phyloP scores from a whole-genome alignment of 169 alveolate species.

The Eimeria brunetti region DNA sequence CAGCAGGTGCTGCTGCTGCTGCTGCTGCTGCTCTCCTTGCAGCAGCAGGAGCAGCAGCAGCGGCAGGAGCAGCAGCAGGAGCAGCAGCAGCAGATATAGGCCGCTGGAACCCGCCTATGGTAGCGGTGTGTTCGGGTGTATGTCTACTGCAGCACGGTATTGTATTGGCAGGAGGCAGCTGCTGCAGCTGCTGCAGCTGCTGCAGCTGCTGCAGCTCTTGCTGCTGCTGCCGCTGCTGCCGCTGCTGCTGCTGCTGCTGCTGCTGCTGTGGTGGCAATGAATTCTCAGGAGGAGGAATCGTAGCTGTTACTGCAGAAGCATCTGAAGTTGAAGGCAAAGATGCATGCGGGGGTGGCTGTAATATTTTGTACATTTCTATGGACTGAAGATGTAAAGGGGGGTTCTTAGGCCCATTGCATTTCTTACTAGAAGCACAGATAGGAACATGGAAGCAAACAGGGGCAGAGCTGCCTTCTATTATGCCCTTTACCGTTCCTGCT shows the following conservation, averaged over 20 bases:
- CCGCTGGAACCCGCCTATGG: background rate
- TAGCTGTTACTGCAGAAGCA: too few species aligned
- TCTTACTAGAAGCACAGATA: background rate
- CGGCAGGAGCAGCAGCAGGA: background rate
- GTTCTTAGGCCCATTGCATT: background rate
- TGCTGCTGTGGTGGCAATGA: too few species aligned
- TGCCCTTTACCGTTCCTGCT: slow-evolving; percentile 3
- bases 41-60: background rate
- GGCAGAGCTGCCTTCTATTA: slow-evolving; percentile 1
- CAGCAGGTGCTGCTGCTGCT: background rate
- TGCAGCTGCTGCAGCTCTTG: background rate
- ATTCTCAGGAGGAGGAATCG: too few species aligned
- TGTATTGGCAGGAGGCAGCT: background rate
- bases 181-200: background rate
- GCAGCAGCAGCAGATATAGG: background rate
- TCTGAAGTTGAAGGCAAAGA: background rate
- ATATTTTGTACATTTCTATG: slow-evolving; percentile 19
- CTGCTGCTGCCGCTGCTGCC: background rate
- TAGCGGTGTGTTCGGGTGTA: background rate
- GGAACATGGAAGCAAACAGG: background rate
- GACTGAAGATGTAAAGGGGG: slow-evolving; percentile 15
- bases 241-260: background rate
- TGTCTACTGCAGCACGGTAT: background rate
- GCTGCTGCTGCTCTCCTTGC: background rate
- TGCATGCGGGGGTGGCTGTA: background rate